Base-by-base conservation (phyloP, 2,329 filamentous ascomycete genomes). In the Neonectria punicea region DNA sequence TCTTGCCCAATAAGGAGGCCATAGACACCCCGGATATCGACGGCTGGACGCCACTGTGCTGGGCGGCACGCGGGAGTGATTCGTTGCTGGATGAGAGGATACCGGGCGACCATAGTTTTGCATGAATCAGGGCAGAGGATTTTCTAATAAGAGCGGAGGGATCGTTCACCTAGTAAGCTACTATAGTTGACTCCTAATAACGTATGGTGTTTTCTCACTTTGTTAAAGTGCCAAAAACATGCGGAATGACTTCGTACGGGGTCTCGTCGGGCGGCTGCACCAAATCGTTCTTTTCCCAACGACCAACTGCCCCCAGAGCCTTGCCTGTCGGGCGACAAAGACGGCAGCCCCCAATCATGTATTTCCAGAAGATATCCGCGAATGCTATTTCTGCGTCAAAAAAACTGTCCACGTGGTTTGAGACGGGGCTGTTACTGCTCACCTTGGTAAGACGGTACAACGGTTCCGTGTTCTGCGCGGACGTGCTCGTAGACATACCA, bases 401-500 rank as follows among this genome's bases (percentile, higher is more conserved):
- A 49, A 14, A 25, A 25, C 25, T 25, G 13, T 30, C 6, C 5
- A 25, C 10, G 7, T n/a, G 16, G 3, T 49, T 49, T 3, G n/a
- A n/a, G 22, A 32, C 39, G 16, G n/a, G 13, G 11, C 11, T 25
- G 16, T 46, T 25, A 30, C 11, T 43, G 80, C 85, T 79, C 70
- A 87, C 86, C 77, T 72, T 89, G 86, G 73, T 78, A 58, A 9
- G 70, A 65, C 70, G 88, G 79, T 22, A 78, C 72, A 70, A 79
- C 77, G 6, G 79, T 80, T 8, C 78, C 79, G 5, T 75, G 69
- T 43, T 78, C 77, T 53, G 75, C 77, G 58, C 76, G 74, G 46
- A 91, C 86, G 70, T 91, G 89, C 79, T 91, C 89, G 69, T 84
- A 90, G 1, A 88, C 82, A 66, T 89, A 88, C 87, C 88, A 90